A percentile compares a stretch with the other conserved stretches of the same genome.
phyloP scores from a whole-genome alignment of 768 basidiomycete genomes.

The Tulasnella sp. region DNA sequence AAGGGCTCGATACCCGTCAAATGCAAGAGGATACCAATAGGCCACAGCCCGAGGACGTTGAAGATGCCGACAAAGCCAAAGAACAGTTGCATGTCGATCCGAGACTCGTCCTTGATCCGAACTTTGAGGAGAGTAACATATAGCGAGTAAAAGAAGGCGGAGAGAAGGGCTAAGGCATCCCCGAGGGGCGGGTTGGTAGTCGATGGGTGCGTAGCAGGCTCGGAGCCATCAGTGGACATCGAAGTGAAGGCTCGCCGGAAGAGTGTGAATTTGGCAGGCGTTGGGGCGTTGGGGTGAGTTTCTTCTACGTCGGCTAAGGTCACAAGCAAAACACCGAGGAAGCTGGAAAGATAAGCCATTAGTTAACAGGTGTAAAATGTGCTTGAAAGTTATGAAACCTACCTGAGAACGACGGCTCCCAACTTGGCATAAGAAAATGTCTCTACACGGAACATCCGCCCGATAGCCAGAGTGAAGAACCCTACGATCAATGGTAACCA shows the following conservation, averaged over 20 bases:
- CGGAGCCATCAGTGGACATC: background rate
- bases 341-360: constrained; percentile 13
- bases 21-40: constrained; percentile 73
- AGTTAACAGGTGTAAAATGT: background rate
- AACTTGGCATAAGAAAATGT: constrained; percentile 66
- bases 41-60: constrained; percentile 73
- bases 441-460: constrained; percentile 79
- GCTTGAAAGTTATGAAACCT: constrained; percentile 28
- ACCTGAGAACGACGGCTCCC: constrained; percentile 77
- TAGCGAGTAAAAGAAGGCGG: constrained; percentile 80
- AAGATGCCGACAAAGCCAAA: constrained; percentile 91
- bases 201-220: constrained; percentile 39
- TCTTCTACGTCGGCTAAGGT: constrained; percentile 20
- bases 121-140: constrained; percentile 91
- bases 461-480: constrained; percentile 87
- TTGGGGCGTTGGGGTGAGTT: constrained; percentile 9
- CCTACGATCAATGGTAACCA: constrained; percentile 45
- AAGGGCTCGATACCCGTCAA: constrained; percentile 66
- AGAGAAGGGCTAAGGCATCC: constrained; percentile 78
- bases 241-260: constrained; percentile 21
- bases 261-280: constrained; percentile 29
- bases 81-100: constrained; percentile 90
- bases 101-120: constrained; percentile 70
- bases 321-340: constrained; percentile 27
- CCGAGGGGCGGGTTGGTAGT: constrained; percentile 52